These are phyloP conservation scores for Fagopyrum esculentum DNA, from an alignment of 148 eudicot species.

Conservation along the genomic window DNA sequence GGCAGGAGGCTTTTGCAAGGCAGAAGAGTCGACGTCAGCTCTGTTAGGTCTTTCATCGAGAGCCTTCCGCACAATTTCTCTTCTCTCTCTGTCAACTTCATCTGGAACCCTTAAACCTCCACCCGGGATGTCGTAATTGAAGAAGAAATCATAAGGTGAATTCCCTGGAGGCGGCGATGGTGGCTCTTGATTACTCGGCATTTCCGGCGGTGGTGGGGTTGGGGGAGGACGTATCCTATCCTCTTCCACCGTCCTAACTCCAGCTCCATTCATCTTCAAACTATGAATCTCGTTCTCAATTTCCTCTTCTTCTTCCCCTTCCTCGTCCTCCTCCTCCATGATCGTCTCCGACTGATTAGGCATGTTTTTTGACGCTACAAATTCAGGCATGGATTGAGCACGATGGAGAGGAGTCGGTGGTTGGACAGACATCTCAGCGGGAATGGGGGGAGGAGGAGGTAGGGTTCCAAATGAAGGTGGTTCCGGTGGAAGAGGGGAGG, in stretches of 20 bases:
- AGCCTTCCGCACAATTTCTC: slow-evolving; percentile 38
- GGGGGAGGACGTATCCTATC: slow-evolving; percentile 19
- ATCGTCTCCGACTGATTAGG: slow-evolving; percentile 27
- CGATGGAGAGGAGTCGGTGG: slow-evolving; percentile 46
- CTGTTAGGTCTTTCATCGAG: slow-evolving; percentile 33
- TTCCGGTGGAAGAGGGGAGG: slow-evolving; percentile 6
- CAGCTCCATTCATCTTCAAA: slow-evolving; percentile 16
- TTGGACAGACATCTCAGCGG: slow-evolving; percentile 18
- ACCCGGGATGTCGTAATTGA: slow-evolving; percentile 40
- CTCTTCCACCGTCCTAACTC: slow-evolving; percentile 21
- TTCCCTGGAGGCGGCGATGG: slow-evolving; percentile 29
- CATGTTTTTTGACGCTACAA: slow-evolving; percentile 24
- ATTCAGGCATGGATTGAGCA: slow-evolving; percentile 71
- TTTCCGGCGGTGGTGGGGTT: slow-evolving; percentile 24
- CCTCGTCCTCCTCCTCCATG: slow-evolving; percentile 42
- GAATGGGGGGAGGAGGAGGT: slow-evolving; percentile 29
- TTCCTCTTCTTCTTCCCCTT: slow-evolving; percentile 32
- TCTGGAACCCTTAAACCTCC: slow-evolving; percentile 52
- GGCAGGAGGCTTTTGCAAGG: slow-evolving; percentile 25
- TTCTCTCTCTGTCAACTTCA: slow-evolving; percentile 37
- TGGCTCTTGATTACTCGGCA: slow-evolving; percentile 22
- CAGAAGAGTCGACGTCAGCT: slow-evolving; percentile 3
- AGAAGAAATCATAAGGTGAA: slow-evolving; percentile 56
- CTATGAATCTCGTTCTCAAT: slow-evolving; percentile 21
- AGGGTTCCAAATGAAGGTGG: slow-evolving; percentile 13